Conservation (phyloP, 2,329 filamentous ascomycete species). For the Pezicula carpinea region DNA sequence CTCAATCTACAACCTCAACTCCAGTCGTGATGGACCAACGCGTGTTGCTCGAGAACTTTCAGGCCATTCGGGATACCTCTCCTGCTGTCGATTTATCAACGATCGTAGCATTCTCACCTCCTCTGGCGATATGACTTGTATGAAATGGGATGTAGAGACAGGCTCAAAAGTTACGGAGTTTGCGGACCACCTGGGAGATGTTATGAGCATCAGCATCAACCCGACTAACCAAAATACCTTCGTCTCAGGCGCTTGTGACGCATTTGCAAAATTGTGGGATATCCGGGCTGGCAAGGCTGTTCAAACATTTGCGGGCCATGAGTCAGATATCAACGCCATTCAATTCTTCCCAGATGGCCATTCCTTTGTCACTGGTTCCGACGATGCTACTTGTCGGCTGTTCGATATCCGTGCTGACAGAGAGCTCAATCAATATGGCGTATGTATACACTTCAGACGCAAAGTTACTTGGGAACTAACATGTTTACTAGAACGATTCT, state of each 20-base stretch:
- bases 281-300: conserved; percentile 97
- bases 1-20: conserved; percentile 98
- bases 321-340: conserved; percentile 98
- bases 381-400: conserved; percentile 93
- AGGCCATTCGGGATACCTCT: conserved; percentile 94
- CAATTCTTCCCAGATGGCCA: conserved; percentile 99
- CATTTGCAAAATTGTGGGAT: conserved; percentile 98
- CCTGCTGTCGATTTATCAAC: conserved; percentile 98
- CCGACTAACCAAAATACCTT: conserved; percentile 99
- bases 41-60: conserved; percentile 93
- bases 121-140: conserved; percentile 98
- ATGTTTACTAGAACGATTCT: conserved; percentile 71
- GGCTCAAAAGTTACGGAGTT: conserved; percentile 97
- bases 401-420: conserved; percentile 97
- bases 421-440: conserved; percentile 64
- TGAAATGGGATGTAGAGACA: conserved; percentile 99
- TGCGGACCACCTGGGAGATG: conserved; percentile 94
- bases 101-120: conserved; percentile 97
- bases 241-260: conserved; percentile 97
- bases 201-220: conserved; percentile 99
- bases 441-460: conserved; percentile 35
- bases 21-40: conserved; percentile 89
- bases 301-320: conserved; percentile 96
- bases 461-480: conserved; percentile 12
- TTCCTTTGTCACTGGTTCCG: conserved; percentile 95